Percentiles rank a stretch among this genome's conserved stretches.
These are phyloP conservation scores for Suhomyces bokatorum DNA, from an alignment of 1,139 yeast species.

Conservation along the genomic window DNA sequence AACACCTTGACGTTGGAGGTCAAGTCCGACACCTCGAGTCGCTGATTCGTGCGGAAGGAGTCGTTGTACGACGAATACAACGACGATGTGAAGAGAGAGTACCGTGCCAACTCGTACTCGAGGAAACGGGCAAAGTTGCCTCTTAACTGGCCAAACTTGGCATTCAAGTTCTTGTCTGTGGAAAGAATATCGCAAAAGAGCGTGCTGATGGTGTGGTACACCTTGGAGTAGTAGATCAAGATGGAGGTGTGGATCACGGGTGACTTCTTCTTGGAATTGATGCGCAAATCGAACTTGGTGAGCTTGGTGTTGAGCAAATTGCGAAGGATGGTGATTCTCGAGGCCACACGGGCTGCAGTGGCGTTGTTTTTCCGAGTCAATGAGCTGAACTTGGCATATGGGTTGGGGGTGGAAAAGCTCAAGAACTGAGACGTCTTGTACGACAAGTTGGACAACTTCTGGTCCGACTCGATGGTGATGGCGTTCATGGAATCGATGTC, in stretches of 20 bases:
- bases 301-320: conserved; percentile 32
- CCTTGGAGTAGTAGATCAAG: conserved; percentile 37
- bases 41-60: conserved; percentile 19
- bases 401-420: conserved; percentile 26
- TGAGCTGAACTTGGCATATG: conserved; percentile 25
- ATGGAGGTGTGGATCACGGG: conserved; percentile 28
- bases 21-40: conserved; percentile 13
- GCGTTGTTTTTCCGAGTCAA: conserved; percentile 18
- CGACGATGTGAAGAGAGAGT: conserved; percentile 14
- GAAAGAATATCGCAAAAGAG: conserved; percentile 26
- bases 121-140: conserved; percentile 25
- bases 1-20: conserved; percentile 1
- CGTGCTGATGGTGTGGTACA: conserved; percentile 34
- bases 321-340: conserved; percentile 26
- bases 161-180: conserved; percentile 17
- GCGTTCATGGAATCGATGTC: conserved; percentile 58
- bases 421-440: conserved; percentile 34
- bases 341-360: conserved; percentile 14
- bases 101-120: conserved; percentile 29
- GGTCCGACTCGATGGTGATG: conserved; percentile 33
- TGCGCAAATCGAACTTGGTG: conserved; percentile 26
- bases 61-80: conserved; percentile 17
- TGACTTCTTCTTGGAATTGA: conserved; percentile 12
- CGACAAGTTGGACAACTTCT: conserved; percentile 33
- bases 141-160: conserved; percentile 27